Evolutionary conservation across 2,329 filamentous ascomycete species (phyloP), one percentile per base, ranked within the genome.

Genomic region (Domatiomyces globalis): DNA sequence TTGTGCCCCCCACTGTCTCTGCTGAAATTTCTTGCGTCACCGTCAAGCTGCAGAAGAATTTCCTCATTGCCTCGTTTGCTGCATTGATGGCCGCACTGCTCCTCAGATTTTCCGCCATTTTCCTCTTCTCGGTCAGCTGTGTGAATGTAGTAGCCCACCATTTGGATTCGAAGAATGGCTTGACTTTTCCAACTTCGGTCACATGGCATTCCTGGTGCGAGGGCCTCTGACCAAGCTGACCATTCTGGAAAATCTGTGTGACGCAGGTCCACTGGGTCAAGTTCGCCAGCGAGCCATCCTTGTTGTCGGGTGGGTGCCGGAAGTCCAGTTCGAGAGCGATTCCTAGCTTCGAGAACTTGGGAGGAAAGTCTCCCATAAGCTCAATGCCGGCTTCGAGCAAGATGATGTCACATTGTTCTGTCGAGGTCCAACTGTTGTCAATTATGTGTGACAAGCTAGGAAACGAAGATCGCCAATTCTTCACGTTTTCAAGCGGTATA

Each of bases 111-210:
- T 70, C 67, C 9, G 66, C 65, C 51, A 64, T 61, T 42, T 65
- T 66, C 56, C 63, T 68, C 17, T 66, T 63, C 54, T 69, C 65
- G 2, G 67, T 71, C 50, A 70, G 58, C 22, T 67, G 58, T 1
- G 66, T 69, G 61, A 73, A 72, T 19, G 65, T 54, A 27, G 62
- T 62, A 12, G 66, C 70, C 71, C 71, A 73, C 69, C 70, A 73
- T 10, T 60, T 62, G 12, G 69, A 70, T 53, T 71, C 69, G 43
- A 73, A 71, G 2, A 66, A 63, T 18, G 69, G 68, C 52, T 66
- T 66, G 49, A 72, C 61, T 53, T 66, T 67, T n/a, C 68, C 66
- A 17, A 50, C 43, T 20, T 52, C 50, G 8, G 46, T 47, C 7
- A 49, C 42, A 10, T 51, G 51, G 45, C 56, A 58, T 25, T 66